Conservation (phyloP, 164 flowering plant genomes). For the Nelumbo lutea region DNA sequence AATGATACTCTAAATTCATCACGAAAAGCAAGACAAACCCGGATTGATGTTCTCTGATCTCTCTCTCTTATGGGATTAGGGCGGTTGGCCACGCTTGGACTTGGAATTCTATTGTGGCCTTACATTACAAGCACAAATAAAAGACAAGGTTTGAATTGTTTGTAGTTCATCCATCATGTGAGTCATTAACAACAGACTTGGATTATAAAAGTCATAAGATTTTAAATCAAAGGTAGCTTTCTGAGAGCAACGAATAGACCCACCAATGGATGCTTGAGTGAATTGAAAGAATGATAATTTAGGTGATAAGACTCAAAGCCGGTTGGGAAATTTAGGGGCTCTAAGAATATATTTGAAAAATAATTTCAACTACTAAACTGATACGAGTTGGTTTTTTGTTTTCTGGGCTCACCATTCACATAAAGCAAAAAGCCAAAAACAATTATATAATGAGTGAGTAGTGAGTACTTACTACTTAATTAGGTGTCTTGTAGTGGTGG, state of each 20-base stretch:
- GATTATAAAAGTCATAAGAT: not conserved
- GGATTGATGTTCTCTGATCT: constrained; percentile 11
- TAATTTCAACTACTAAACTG: not conserved
- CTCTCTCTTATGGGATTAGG: constrained; percentile 4
- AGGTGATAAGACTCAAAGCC: not conserved
- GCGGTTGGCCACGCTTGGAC: not conserved
- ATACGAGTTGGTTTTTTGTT: not conserved
- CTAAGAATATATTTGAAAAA: not conserved
- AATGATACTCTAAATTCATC: too few species aligned
- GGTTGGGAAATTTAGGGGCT: constrained; percentile 2
- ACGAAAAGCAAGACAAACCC: not conserved
- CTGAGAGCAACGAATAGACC: constrained; percentile 6
- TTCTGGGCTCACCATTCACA: not conserved
- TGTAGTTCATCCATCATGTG: constrained; percentile 10
- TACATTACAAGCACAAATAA: not conserved
- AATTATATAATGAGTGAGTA: too few species aligned
- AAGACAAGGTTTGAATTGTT: constrained; percentile 13
- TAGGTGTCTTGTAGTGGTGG: too few species aligned
- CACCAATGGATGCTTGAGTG: not conserved
- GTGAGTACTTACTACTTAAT: too few species aligned
- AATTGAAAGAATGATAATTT: constrained; percentile 10
- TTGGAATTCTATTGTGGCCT: constrained; percentile 17
- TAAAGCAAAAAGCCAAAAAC: too few species aligned
- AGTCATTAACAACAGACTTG: not conserved
- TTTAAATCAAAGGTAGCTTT: constrained; percentile 1